Evolutionary conservation across 805 yeast species (phyloP).

Genomic region (Candida odintsovae): DNA sequence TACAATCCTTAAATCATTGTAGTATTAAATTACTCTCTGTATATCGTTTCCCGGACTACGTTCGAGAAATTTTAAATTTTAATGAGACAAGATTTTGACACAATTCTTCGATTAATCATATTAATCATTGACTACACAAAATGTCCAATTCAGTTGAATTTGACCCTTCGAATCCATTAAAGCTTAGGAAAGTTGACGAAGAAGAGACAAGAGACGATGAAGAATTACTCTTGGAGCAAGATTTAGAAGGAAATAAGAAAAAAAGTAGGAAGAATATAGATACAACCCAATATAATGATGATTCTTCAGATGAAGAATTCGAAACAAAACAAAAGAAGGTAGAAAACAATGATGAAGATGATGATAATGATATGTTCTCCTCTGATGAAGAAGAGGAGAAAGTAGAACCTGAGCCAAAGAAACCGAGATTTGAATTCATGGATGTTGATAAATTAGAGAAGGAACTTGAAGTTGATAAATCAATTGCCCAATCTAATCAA

Average conservation of each 20-base stretch:
- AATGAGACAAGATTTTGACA: too few species aligned
- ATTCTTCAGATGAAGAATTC: conserved; percentile 27
- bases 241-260: conserved; percentile 19
- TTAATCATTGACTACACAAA: neutral
- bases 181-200: conserved; percentile 9
- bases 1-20: too few species aligned
- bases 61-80: too few species aligned
- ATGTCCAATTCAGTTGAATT: conserved; percentile 3
- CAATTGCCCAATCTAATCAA: conserved; percentile 1
- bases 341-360: conserved; percentile 13
- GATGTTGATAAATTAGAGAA: conserved; percentile 35
- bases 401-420: conserved; percentile 1
- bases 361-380: conserved; percentile 17
- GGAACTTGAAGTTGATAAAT: conserved; percentile 13
- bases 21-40: too few species aligned
- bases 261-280: conserved; percentile 11
- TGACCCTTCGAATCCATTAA: conserved; percentile 19
- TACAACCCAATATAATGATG: conserved; percentile 21
- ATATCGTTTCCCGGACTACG: too few species aligned
- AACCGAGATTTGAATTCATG: conserved; percentile 21
- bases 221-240: conserved; percentile 19
- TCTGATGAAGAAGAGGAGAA: conserved; percentile 18
- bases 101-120: too few species aligned
- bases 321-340: conserved; percentile 23
- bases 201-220: conserved; percentile 9